A percentile compares a stretch with the other conserved stretches of the same genome.
Evolutionary conservation across 768 basidiomycete species (phyloP).

Genomic region (Kwoniella heveanensis): DNA sequence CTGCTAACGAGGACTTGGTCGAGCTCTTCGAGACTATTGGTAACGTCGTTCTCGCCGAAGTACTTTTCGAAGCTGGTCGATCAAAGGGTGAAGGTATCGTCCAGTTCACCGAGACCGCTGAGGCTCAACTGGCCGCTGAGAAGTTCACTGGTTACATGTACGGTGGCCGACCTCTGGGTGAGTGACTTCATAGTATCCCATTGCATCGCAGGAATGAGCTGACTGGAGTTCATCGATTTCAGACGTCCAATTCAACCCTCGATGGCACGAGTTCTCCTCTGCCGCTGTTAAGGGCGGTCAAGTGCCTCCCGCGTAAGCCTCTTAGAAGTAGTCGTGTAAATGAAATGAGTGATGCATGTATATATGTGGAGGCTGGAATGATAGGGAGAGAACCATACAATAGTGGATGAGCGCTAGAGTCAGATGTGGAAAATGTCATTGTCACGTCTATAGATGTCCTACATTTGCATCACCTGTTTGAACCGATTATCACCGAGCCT

Average conservation of each 20-base stretch:
- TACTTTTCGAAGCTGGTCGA: slow-evolving; percentile 85
- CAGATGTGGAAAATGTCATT: no score
- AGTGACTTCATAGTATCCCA: slow-evolving; percentile 41
- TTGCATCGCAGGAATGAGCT: not conserved
- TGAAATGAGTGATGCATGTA: not conserved
- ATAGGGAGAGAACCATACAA: no score
- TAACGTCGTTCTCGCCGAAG: slow-evolving; percentile 90
- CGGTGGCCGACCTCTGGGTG: slow-evolving; percentile 82
- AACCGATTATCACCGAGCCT: slow-evolving; percentile 13
- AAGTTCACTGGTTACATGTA: slow-evolving; percentile 97
- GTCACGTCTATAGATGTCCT: no score
- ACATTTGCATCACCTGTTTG: no score
- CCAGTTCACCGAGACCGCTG: slow-evolving; percentile 80
- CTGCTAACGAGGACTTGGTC: slow-evolving; percentile 96
- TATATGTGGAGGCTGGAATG: no score
- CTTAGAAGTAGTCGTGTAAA: not conserved
- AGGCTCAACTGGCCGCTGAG: slow-evolving; percentile 95
- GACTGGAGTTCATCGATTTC: slow-evolving; percentile 4
- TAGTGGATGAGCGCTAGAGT: no score
- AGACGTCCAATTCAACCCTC: slow-evolving; percentile 94
- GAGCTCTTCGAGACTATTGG: slow-evolving; percentile 98
- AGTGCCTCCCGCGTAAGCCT: slow-evolving; percentile 24
- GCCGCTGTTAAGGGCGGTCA: slow-evolving; percentile 77
- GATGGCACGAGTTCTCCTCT: slow-evolving; percentile 90
- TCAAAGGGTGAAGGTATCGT: slow-evolving; percentile 96